Evolutionary conservation across 78 protist genomes (phyloP).

Genomic region (Dictyostelium firmibasis): DNA sequence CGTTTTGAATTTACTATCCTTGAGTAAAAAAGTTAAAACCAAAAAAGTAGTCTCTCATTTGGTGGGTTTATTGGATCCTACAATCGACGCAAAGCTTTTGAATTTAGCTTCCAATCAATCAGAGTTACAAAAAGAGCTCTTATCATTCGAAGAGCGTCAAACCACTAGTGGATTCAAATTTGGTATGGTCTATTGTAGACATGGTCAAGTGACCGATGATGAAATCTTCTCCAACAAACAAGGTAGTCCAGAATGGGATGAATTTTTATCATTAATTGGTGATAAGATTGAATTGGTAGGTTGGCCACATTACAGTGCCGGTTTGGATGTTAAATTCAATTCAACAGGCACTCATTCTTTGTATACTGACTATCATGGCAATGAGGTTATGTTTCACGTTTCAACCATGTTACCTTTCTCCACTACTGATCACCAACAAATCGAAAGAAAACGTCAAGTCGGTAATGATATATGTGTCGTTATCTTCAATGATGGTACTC

Average conservation of each 20-base stretch:
- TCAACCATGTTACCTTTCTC: slow-evolving; percentile 75
- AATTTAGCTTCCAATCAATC: slow-evolving; percentile 33
- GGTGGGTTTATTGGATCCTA: background rate
- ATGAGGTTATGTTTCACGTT: slow-evolving; percentile 81
- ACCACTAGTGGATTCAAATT: slow-evolving; percentile 80
- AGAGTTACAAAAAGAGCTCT: slow-evolving; percentile 54
- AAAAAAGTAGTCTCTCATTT: slow-evolving; percentile 49
- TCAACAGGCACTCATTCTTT: slow-evolving; percentile 79
- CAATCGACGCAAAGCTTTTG: slow-evolving; percentile 15
- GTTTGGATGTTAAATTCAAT: slow-evolving; percentile 79
- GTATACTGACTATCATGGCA: slow-evolving; percentile 60
- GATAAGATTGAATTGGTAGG: slow-evolving; percentile 66
- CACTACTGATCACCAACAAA: slow-evolving; percentile 35
- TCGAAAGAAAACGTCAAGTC: slow-evolving; percentile 74
- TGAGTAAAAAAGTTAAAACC: slow-evolving; percentile 25
- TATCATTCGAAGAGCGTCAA: slow-evolving; percentile 62
- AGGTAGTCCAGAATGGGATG: slow-evolving; percentile 59
- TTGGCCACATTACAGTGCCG: slow-evolving; percentile 84
- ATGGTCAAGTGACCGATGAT: slow-evolving; percentile 52
- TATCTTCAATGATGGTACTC: slow-evolving; percentile 72
- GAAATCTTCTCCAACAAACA: slow-evolving; percentile 54
- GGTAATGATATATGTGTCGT: slow-evolving; percentile 81
- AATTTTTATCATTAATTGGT: slow-evolving; percentile 74
- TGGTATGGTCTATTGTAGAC: slow-evolving; percentile 75
- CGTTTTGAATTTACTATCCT: background rate